Evolutionary conservation across 2,329 filamentous ascomycete genomes (phyloP), one percentile per base, ranked within the genome.

Genomic region (Cryphonectria japonica): DNA sequence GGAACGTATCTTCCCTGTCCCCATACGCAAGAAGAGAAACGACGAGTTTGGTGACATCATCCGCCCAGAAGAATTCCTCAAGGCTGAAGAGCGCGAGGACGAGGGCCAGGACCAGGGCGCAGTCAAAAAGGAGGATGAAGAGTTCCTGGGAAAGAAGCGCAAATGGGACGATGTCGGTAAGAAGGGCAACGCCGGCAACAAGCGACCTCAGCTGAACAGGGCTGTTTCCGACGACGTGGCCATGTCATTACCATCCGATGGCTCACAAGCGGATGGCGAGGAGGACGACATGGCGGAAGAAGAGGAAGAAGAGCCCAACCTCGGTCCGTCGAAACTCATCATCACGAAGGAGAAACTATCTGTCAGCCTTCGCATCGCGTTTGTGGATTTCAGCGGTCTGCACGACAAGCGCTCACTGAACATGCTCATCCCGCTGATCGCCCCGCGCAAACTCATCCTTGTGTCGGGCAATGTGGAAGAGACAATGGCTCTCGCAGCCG

Each of bases 31-130:
- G 76, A 92, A 90, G 78, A 90, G 94, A 66, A 89, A 87, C 41
- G 96, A 69, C 78, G 95, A 98, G 74, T 99, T 96, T 81, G 96
- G 96, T 71, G 96, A 99, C 74, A 83, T 97, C 22, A 98, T 99
- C 75, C 90, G 94, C 68, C 93, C 95, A 0, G 96, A 98, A 79
- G 96, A 99, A 74, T 99, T 95, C 78, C 86, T 98, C 1, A 89
- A 95, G 71, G 95, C 95, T 0, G 96, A 99, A 78, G 96, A 98
- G 81, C 91, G 94, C 70, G 94, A 97, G 71, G 87, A 89, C 37
- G 91, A 93, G 57, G 89, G 88, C 16, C 88, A 91, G 67, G 89
- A 91, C 65, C 83, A 88, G 70, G 84, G 86, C 46, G 77, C 82
- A 22, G 84, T 84, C 19, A 85, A 86, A 71, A 81, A 80, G 16